Conservation (phyloP, 805 yeast species). For the Teunomyces lycoperdinae region DNA sequence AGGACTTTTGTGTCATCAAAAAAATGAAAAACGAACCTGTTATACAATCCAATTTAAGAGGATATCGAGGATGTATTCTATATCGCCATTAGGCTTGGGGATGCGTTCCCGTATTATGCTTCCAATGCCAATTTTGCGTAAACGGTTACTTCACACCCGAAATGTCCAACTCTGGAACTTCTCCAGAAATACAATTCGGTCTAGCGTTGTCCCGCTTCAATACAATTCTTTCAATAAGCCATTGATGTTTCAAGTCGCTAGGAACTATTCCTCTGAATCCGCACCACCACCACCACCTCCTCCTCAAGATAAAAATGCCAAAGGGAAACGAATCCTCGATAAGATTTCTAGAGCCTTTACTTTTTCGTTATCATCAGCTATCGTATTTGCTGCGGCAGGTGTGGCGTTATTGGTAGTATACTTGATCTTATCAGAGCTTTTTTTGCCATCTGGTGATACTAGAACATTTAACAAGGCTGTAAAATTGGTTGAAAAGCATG, state of each 20-base stretch:
- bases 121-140: not conserved
- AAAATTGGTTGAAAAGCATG: conserved; percentile 66
- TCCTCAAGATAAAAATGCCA: conserved; percentile 34
- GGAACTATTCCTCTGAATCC: conserved; percentile 9
- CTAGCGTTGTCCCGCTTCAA: not conserved
- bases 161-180: not conserved
- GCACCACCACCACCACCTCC: conserved; percentile 38
- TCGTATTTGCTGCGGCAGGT: conserved; percentile 69
- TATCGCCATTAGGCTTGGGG: conserved; percentile 1
- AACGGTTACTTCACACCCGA: not conserved
- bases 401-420: conserved; percentile 68
- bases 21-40: not conserved
- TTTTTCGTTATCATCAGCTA: conserved; percentile 55
- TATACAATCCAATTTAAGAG: not conserved
- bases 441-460: conserved; percentile 89
- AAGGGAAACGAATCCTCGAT: conserved; percentile 43
- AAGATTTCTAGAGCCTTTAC: conserved; percentile 56
- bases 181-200: not conserved
- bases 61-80: not conserved
- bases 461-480: conserved; percentile 87
- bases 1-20: conserved; percentile 1
- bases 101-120: not conserved
- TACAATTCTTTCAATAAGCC: not conserved
- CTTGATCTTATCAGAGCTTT: conserved; percentile 72
- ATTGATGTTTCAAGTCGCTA: not conserved